Base-by-base conservation (phyloP, 2,329 filamentous ascomycete species). In the Cladophialophora psammophila region DNA sequence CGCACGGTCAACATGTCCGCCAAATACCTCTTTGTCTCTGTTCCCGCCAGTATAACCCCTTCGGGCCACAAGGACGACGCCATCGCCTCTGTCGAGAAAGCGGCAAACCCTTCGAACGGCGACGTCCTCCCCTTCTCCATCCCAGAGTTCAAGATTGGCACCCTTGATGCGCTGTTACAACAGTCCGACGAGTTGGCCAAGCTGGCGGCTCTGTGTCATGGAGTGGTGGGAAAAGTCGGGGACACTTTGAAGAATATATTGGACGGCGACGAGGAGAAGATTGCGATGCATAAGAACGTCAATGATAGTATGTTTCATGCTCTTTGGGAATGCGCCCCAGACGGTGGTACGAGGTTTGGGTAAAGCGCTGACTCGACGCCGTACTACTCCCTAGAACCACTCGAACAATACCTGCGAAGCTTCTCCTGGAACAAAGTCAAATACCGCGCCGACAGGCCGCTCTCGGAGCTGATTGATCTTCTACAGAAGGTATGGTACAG, bases 391-490 rank as follows among this genome's bases (percentile, higher is more conserved):
- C 34, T 78, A 98, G 94, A 96, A 80, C 94, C 95, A n/a, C 93
- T 94, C 68, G 94, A 97, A 74, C 91, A 94, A 78, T 99, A 98
- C 78, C 83, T 99, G 54, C 88, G 90, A 76, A 90, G 87, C 63
- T 99, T 98, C 80, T 87, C 88, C 72, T 99, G 95, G 95, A 98
- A 98, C 83, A 97, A 95, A 80, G 92, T 96, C 80, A 95, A 97
- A 78, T 99, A 98, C 80, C 90, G 95, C 75, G 90, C 92, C 69
- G 95, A 99, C 80, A 96, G 94, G 78, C 88, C 94, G 59, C 87
- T 99, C 68, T 86, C 88, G 64, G 94, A 98, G 76, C 85, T 98
- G 67, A 90, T 97, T 74, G 91, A 93, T 78, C 90, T 89, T 48
- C 82, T 99, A 66, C 93, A 96, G 77, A 97, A 96, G 88, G 92